phyloP scores from a whole-genome alignment of 495 filamentous ascomycete species.

The Aspergillus sclerotioniger region DNA sequence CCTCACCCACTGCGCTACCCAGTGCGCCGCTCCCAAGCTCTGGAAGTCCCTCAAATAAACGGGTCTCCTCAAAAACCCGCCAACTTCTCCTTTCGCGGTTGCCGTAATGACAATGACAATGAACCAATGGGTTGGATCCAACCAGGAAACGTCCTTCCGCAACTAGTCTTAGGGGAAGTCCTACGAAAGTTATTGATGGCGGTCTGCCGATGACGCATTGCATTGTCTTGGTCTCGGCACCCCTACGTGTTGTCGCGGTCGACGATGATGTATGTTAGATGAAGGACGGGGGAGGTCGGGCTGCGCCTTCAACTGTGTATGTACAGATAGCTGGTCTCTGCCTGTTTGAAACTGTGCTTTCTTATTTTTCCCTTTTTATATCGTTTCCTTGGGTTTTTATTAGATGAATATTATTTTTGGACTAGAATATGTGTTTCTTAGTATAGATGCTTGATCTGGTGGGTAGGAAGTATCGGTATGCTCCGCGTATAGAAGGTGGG shows the following conservation, averaged over 20 bases:
- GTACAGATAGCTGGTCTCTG: conserved; percentile 53
- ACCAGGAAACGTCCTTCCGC: too few species aligned
- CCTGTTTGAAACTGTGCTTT: conserved; percentile 43
- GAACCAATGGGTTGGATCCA: not conserved
- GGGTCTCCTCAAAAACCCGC: conserved; percentile 21
- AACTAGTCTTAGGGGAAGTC: too few species aligned
- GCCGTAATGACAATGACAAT: not conserved
- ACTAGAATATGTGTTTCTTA: conserved; percentile 11
- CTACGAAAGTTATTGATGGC: too few species aligned
- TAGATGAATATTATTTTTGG: conserved; percentile 28
- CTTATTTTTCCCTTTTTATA: conserved; percentile 15
- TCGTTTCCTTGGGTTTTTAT: conserved; percentile 33
- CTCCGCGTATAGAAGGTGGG: too few species aligned
- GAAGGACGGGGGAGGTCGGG: not conserved
- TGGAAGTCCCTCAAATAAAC: conserved; percentile 85
- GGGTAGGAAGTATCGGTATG: too few species aligned
- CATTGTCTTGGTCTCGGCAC: too few species aligned
- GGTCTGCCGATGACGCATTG: too few species aligned
- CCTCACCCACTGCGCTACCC: conserved; percentile 85
- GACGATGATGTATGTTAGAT: too few species aligned
- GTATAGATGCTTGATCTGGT: not conserved
- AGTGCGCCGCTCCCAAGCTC: conserved; percentile 94
- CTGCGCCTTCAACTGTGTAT: conserved; percentile 31
- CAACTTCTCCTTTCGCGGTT: conserved; percentile 12
- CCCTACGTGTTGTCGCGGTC: too few species aligned